Evolutionary conservation across 805 yeast species (phyloP).

Genomic region (Cyberlindnera americana): DNA sequence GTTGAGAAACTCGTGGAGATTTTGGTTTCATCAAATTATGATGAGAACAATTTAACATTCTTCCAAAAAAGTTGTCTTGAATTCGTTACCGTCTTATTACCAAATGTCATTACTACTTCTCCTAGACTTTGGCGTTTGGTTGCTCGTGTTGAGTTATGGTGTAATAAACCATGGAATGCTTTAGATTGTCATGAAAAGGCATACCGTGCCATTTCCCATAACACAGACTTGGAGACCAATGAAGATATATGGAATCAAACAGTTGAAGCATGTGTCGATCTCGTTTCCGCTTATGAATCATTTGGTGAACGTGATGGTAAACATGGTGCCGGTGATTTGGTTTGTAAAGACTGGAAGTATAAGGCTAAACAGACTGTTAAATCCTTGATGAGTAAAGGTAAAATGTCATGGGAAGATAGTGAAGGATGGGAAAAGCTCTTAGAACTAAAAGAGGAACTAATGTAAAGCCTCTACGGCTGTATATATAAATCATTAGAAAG

Average conservation of each 20-base stretch:
- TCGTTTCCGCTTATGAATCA: conserved; percentile 82
- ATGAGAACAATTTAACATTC: conserved; percentile 38
- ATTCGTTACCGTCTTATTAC: conserved; percentile 65
- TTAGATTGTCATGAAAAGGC: conserved; percentile 85
- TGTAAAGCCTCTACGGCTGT: not conserved
- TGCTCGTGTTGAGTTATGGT: conserved; percentile 86
- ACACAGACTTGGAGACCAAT: conserved; percentile 59
- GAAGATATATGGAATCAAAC: conserved; percentile 73
- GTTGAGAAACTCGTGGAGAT: conserved; percentile 70
- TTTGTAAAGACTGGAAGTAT: conserved; percentile 89
- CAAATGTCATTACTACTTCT: conserved; percentile 59
- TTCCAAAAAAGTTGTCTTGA: conserved; percentile 70
- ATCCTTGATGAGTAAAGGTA: conserved; percentile 76
- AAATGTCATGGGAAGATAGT: conserved; percentile 71
- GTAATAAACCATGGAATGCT: conserved; percentile 82
- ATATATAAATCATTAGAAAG: no score
- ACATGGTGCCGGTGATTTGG: conserved; percentile 75
- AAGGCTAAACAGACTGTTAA: conserved; percentile 72
- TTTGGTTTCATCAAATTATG: conserved; percentile 48
- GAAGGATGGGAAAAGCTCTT: conserved; percentile 69
- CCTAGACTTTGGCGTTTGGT: conserved; percentile 74
- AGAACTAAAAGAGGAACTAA: conserved; percentile 30
- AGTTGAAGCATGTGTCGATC: conserved; percentile 71
- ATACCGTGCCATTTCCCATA: conserved; percentile 63
- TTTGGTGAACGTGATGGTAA: conserved; percentile 83